Conservation (phyloP, 2,329 filamentous ascomycete species). For the Fusarium xylarioides region DNA sequence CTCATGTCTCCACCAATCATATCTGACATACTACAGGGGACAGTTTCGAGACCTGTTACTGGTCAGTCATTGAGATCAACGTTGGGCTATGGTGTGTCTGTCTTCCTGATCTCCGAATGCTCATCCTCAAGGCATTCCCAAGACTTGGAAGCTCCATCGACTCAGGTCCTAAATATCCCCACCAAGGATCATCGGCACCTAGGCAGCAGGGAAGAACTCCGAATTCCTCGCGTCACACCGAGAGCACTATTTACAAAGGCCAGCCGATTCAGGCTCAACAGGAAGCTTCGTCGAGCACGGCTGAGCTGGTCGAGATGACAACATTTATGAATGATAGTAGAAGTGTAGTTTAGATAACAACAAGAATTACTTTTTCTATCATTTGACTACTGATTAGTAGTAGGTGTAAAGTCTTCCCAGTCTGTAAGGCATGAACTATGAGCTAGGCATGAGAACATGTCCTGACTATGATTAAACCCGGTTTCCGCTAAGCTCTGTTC, state of each 20-base stretch:
- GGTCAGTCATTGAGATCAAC: background rate
- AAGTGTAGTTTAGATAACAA: background rate
- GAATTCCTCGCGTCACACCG: background rate
- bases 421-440: too few relatives aligned
- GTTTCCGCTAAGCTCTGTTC: fast-evolving
- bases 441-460: background rate
- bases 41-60: background rate
- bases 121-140: background rate
- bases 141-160: background rate
- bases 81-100: background rate
- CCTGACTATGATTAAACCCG: fast-evolving
- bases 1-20: fast-evolving
- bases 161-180: background rate
- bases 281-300: background rate
- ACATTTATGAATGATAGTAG: background rate
- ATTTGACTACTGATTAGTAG: too few relatives aligned
- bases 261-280: background rate
- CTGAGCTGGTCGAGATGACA: background rate
- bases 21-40: background rate
- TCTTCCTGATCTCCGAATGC: background rate
- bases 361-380: too few relatives aligned
- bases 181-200: background rate
- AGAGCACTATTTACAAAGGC: background rate
- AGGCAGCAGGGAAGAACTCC: background rate
- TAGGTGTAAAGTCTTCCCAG: background rate